phyloP scores from a whole-genome alignment of 352 stramenopile genomes.

The Pythium vanterpoolii region DNA sequence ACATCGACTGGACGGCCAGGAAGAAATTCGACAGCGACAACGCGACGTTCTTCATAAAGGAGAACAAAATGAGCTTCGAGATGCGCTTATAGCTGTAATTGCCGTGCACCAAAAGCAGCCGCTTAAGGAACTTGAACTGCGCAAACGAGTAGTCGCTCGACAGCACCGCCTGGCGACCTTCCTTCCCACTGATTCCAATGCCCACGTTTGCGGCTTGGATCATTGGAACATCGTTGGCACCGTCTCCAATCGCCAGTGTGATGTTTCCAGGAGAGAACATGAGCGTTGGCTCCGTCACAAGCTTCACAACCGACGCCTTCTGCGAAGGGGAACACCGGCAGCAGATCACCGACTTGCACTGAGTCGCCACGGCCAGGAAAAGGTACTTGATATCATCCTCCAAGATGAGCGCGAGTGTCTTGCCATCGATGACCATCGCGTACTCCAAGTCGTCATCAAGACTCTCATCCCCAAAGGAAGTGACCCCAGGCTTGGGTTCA shows the following conservation, averaged over 20 bases:
- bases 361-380: conserved; percentile 81
- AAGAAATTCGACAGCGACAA: conserved; percentile 87
- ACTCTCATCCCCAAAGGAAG: conserved; percentile 34
- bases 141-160: conserved; percentile 84
- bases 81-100: conserved; percentile 92
- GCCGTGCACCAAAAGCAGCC: conserved; percentile 77
- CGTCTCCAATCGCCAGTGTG: conserved; percentile 81
- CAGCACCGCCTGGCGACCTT: conserved; percentile 80
- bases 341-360: conserved; percentile 90
- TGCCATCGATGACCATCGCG: conserved; percentile 89
- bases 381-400: conserved; percentile 90
- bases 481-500: conserved; percentile 48
- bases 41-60: conserved; percentile 89
- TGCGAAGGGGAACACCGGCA: conserved; percentile 82
- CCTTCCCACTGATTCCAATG: conserved; percentile 84
- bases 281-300: conserved; percentile 84
- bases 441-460: conserved; percentile 83
- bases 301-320: conserved; percentile 83
- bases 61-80: conserved; percentile 87
- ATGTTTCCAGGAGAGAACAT: conserved; percentile 89
- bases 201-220: conserved; percentile 86
- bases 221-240: conserved; percentile 87
- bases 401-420: conserved; percentile 75
- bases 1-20: conserved; percentile 78
- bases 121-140: conserved; percentile 82